These are phyloP conservation scores for Tylopilus balloui DNA, from an alignment of 768 basidiomycete genomes.

Conservation along the genomic window DNA sequence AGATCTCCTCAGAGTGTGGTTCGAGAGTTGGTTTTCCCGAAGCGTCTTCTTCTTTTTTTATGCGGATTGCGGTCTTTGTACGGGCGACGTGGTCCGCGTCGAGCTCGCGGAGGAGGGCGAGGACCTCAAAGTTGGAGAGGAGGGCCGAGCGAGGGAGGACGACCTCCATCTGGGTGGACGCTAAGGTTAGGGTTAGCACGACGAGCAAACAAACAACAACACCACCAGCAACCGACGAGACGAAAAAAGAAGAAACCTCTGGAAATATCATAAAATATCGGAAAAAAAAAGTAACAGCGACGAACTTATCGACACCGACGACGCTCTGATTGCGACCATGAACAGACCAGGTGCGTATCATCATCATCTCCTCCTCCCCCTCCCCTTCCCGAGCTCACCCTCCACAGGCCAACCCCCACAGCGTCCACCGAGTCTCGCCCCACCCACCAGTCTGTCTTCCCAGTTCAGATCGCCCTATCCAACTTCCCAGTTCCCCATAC, in stretches of 20 bases:
- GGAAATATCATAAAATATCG: neutral
- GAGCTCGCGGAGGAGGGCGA: conserved; percentile 69
- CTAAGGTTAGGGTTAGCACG: conserved; percentile 25
- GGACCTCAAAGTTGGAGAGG: conserved; percentile 85
- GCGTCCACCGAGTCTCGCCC: conserved; percentile 69
- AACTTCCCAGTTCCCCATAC: conserved; percentile 33
- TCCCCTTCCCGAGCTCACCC: conserved; percentile 18
- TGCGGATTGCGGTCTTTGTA: conserved; percentile 62
- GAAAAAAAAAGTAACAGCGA: conserved; percentile 10
- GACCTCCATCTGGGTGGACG: conserved; percentile 21
- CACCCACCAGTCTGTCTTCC: conserved; percentile 55
- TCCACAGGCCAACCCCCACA: conserved; percentile 73
- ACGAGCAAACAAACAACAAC: conserved; percentile 27
- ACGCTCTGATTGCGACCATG: conserved; percentile 32
- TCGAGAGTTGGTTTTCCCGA: conserved; percentile 32
- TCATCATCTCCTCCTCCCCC: conserved; percentile 6
- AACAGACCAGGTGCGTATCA: conserved; percentile 54
- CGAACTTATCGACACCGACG: neutral
- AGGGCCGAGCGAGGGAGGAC: conserved; percentile 66
- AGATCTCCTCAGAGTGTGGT: conserved; percentile 49
- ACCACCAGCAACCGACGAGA: conserved; percentile 5
- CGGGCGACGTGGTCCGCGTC: conserved; percentile 69
- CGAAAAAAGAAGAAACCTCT: conserved; percentile 11
- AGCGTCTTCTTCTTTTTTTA: conserved; percentile 74
- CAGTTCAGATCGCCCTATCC: conserved; percentile 57